phyloP scores from a whole-genome alignment of 257 asterid genomes.

The Solanum paucissectum region DNA sequence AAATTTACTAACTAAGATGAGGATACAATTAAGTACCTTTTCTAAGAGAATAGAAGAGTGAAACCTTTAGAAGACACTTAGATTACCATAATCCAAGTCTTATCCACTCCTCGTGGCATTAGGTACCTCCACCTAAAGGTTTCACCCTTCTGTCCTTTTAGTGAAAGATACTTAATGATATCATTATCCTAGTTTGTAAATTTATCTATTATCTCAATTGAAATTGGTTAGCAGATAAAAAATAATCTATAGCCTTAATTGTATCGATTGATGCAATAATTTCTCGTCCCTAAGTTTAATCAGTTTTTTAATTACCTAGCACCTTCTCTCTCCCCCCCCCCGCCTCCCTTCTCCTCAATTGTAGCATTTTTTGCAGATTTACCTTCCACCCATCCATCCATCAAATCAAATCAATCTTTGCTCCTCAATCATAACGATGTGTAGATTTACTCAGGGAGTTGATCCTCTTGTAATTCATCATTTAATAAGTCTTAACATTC shows the following conservation, averaged over 20 bases:
- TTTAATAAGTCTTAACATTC: too few relatives aligned
- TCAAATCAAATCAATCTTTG: not conserved
- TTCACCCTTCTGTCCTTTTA: not conserved
- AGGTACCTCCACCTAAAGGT: not conserved
- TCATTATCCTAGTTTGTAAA: not conserved
- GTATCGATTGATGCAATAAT: not conserved
- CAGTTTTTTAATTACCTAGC: not conserved
- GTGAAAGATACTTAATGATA: not conserved
- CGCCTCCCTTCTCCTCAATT: not conserved
- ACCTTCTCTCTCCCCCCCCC: not conserved
- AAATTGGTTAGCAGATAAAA: too few relatives aligned
- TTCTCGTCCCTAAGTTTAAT: not conserved
- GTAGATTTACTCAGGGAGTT: not conserved
- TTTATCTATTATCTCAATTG: not conserved
- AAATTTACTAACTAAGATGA: not conserved
- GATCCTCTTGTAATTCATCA: not conserved
- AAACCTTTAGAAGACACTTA: not conserved
- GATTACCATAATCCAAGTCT: not conserved
- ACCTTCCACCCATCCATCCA: not conserved
- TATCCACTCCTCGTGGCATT: not conserved
- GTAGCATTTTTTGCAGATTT: not conserved
- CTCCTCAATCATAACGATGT: not conserved
- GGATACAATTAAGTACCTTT: not conserved
- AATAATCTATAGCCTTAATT: not conserved
- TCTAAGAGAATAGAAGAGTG: not conserved